Evolutionary conservation across 2,329 filamentous ascomycete species (phyloP), one percentile per base, ranked within the genome.

Genomic region (Penicillium sp.): DNA sequence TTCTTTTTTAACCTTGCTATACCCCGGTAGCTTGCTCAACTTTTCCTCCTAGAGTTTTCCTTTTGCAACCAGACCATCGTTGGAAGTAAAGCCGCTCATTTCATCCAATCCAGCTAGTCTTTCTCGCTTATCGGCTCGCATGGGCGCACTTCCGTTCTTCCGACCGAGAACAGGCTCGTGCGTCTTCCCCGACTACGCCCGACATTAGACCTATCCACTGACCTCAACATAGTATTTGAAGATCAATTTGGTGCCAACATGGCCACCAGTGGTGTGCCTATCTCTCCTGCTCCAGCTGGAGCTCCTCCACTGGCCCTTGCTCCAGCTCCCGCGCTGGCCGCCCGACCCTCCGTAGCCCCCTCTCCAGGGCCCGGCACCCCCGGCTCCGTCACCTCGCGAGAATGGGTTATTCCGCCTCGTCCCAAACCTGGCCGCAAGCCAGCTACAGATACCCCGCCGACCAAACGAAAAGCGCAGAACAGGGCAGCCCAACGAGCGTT

Each of bases 401-500:
- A 92, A 81, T 93, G 88, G 88, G 80, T 92, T 19, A 84, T 93
- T 37, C 88, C 88, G 19, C 88, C 88, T 25, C 80, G 88, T 53
- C 88, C 88, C 39, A 92, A 91, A 77, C 92, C 93, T 18, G 92
- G 92, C 41, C 84, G 92, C 60, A 97, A 97, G 77, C 91, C 92
- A 3, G 89, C 89, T 39, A 95, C 89, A 30, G 91, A 96, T 66
- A 95, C 91, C 44, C 90, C 91, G 12, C 88, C 88, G 1, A 95
- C 90, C 36, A 95, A 95, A 75, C 83, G 93, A 58, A 95, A 96
- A 76, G 88, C 89, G 1, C 93, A 97, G 74, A 97, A 97, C 70
- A 82, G 93, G 52, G 88, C 89, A 39, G 92, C 92, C 3, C 92
- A 97, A 73, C 79, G 92, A 50, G 89, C 88, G 1, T 97, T 97